Conservation (phyloP, 768 basidiomycete species). For the Podaxis sp. region DNA sequence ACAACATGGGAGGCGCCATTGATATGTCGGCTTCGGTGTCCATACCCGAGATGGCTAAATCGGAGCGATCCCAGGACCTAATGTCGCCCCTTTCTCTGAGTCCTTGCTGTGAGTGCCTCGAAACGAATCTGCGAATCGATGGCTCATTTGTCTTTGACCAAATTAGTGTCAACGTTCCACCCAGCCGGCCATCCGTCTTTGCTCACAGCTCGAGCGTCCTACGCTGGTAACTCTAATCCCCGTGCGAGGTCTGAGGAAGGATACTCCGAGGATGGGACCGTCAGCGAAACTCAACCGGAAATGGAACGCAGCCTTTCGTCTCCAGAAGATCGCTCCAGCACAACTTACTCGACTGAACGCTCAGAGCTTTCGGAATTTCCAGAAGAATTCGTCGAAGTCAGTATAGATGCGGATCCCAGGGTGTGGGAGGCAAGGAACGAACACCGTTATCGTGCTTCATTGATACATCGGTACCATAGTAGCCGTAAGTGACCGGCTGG, state of each 20-base stretch:
- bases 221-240: not conserved
- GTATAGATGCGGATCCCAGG: slow-evolving; percentile 34
- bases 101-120: slow-evolving; percentile 3
- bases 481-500: slow-evolving; percentile 46
- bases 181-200: not conserved
- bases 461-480: slow-evolving; percentile 68
- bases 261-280: not conserved
- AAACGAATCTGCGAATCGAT: not conserved
- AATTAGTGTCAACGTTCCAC: not conserved
- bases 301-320: slow-evolving; percentile 26
- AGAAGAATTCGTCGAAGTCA: slow-evolving; percentile 11
- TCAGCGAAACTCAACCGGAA: not conserved
- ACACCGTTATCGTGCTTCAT: slow-evolving; percentile 61
- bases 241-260: not conserved
- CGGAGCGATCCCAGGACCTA: not conserved
- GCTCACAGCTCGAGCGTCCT: not conserved
- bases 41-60: slow-evolving; percentile 4
- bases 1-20: slow-evolving; percentile 20
- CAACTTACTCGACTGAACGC: slow-evolving; percentile 22
- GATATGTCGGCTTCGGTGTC: slow-evolving; percentile 2
- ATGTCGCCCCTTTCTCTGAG: slow-evolving; percentile 1
- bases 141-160: not conserved
- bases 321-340: slow-evolving; percentile 25
- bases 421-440: slow-evolving; percentile 53
- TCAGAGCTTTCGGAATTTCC: slow-evolving; percentile 2